A percentile compares a stretch with the other conserved stretches of the same genome.
phyloP scores from a whole-genome alignment of 495 filamentous ascomycete genomes.

The Aspergillus taichungensis region DNA sequence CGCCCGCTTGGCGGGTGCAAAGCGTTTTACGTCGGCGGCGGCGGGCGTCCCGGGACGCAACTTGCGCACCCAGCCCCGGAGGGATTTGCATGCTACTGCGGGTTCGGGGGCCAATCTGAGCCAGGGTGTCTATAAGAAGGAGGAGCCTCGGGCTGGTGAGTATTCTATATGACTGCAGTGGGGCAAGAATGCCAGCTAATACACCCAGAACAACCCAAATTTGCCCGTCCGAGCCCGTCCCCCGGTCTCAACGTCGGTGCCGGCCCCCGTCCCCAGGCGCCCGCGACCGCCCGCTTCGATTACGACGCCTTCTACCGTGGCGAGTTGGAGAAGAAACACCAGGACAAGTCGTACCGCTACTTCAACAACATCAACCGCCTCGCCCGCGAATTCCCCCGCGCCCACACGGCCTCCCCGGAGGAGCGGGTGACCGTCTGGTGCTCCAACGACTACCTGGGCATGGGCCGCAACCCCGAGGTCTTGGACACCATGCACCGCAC shows the following conservation, averaged over 20 bases:
- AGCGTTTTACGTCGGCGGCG: constrained; percentile 37
- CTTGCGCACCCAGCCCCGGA: constrained; percentile 40
- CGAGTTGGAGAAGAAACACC: constrained; percentile 96
- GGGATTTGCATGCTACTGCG: constrained; percentile 71
- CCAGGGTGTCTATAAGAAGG: constrained; percentile 47
- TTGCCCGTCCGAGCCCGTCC: too few species aligned
- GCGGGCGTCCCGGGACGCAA: constrained; percentile 25
- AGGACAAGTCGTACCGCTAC: constrained; percentile 98
- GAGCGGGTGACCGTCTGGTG: constrained; percentile 98
- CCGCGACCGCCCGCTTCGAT: constrained; percentile 56
- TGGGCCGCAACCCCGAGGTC: constrained; percentile 86
- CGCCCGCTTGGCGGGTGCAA: constrained; percentile 43
- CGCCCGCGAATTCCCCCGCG: constrained; percentile 90
- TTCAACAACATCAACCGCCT: constrained; percentile 99
- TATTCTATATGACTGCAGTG: neutral
- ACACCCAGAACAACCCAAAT: neutral
- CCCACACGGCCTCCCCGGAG: constrained; percentile 76
- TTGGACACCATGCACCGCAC: constrained; percentile 90
- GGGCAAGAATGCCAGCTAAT: neutral
- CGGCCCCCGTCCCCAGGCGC: constrained; percentile 35
- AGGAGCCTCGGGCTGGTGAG: constrained; percentile 32
- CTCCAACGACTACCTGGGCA: constrained; percentile 97
- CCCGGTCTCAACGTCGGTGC: neutral
- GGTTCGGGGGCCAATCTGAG: constrained; percentile 67
- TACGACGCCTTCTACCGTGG: constrained; percentile 82